Evolutionary conservation across 805 yeast species (phyloP).

Genomic region (Yamadazyma sp.): DNA sequence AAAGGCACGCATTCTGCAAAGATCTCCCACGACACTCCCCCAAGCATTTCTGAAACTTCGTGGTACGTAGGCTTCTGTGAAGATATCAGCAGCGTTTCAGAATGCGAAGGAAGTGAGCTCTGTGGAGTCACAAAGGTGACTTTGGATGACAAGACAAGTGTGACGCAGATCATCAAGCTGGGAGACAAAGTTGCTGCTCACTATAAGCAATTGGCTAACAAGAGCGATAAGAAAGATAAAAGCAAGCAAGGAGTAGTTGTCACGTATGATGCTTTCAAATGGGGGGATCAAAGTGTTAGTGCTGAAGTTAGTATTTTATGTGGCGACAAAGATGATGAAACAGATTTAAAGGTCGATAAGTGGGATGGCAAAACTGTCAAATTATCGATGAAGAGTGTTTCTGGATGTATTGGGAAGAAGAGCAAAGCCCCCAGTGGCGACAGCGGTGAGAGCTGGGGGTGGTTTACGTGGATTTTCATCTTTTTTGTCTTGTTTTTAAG

Average conservation of each 20-base stretch:
- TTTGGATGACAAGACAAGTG: slow-evolving; percentile 47
- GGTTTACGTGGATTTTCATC: slow-evolving; percentile 81
- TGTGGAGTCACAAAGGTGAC: slow-evolving; percentile 70
- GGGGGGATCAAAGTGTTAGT: slow-evolving; percentile 64
- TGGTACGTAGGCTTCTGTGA: slow-evolving; percentile 79
- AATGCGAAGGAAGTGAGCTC: slow-evolving; percentile 69
- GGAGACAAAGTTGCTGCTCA: slow-evolving; percentile 11
- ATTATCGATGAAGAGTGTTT: slow-evolving; percentile 31
- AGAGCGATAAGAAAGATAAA: slow-evolving; percentile 13
- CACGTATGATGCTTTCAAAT: slow-evolving; percentile 51
- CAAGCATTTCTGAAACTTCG: slow-evolving; percentile 57
- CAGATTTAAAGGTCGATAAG: slow-evolving; percentile 22
- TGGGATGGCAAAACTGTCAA: slow-evolving; percentile 40
- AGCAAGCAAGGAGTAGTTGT: slow-evolving; percentile 40
- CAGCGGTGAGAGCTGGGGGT: slow-evolving; percentile 64
- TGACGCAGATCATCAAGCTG: slow-evolving; percentile 62
- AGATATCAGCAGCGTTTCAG: slow-evolving; percentile 39
- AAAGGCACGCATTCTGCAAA: slow-evolving; percentile 50
- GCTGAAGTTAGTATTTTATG: slow-evolving; percentile 53
- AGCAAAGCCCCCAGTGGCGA: slow-evolving; percentile 24
- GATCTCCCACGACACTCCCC: slow-evolving; percentile 65
- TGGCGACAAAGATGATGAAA: slow-evolving; percentile 23
- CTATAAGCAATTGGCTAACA: background rate
- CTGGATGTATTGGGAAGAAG: slow-evolving; percentile 37
- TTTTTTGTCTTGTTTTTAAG: slow-evolving; percentile 67